Base-by-base conservation (phyloP, 2,329 filamentous ascomycete species). In the Exophiala mesophila region DNA sequence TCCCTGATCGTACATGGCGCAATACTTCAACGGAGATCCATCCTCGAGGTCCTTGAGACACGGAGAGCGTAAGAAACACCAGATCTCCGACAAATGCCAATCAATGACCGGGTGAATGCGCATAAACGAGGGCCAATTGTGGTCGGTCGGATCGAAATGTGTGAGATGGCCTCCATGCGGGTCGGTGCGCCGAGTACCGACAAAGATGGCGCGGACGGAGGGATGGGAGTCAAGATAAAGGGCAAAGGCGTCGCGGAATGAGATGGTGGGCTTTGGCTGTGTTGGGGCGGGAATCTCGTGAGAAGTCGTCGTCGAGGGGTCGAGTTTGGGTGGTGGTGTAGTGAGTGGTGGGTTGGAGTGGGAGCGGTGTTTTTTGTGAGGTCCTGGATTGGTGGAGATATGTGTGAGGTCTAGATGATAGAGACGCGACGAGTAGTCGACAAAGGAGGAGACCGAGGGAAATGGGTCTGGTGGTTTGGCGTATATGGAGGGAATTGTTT, bases 81-180 rank as follows among this genome's bases (percentile, higher is more conserved):
- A 97, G 40, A 97, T 90, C 63, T 97, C 90, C 8, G 80, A 78
- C 64, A 96, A 95, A 63, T 92, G 87, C 92, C 92, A 98, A 65
- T 98, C 92, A 59, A 98, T 89, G 7, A 98, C 85, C 0, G 92
- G 90, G 64, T 98, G 88, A 47, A 97, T 75, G 45, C 92, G 79
- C 82, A 97, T 89, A 59, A 97, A 95, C 31, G 74, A 69, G 24
- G 92, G 92, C 92, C 92, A 98, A 2, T 83, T 88, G 24, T 76
- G 71, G 64, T 97, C 92, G 3, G 92, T 98, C 37, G 75, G 77
- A 60, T 94, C 86, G 60, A 97, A 97, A 64, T 85, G 80, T 28
- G 77, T 84, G 57, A 98, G 64, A 12, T 74, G 71, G 55, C 80
- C 81, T 34, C 90, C 88, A 62, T 97, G 88, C 5, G 92, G 92